Conservation (phyloP, 1,284 basidiomycete species). For the Exobasidium rhododendri region DNA sequence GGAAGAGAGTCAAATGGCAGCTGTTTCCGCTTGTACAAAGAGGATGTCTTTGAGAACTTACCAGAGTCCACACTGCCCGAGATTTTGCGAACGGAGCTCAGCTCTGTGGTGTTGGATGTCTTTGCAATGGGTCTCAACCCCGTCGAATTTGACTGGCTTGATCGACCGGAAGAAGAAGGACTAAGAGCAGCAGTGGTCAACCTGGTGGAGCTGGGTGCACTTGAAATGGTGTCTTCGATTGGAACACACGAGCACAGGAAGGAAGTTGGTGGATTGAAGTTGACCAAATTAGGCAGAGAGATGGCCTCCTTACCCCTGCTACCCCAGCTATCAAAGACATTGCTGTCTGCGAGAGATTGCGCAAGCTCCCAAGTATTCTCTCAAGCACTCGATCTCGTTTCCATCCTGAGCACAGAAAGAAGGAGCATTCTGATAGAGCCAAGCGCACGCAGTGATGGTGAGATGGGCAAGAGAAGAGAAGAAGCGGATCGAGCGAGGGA, state of each 20-base stretch:
- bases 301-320: slow-evolving; percentile 48
- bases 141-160: slow-evolving; percentile 48
- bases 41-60: slow-evolving; percentile 29
- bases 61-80: slow-evolving; percentile 33
- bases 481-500: slow-evolving; percentile 55
- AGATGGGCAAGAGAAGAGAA: slow-evolving; percentile 26
- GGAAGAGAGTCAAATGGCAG: slow-evolving; percentile 45
- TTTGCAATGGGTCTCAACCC: slow-evolving; percentile 49
- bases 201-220: slow-evolving; percentile 46
- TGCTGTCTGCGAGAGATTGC: slow-evolving; percentile 41
- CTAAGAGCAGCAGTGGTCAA: slow-evolving; percentile 41
- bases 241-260: slow-evolving; percentile 3
- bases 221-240: slow-evolving; percentile 18
- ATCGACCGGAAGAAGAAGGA: slow-evolving; percentile 30
- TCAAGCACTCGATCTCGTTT: slow-evolving; percentile 46
- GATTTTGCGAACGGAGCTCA: slow-evolving; percentile 45
- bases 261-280: slow-evolving; percentile 15
- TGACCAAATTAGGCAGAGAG: slow-evolving; percentile 40
- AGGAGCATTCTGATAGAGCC: slow-evolving; percentile 35
- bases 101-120: slow-evolving; percentile 37
- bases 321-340: slow-evolving; percentile 40
- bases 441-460: neutral
- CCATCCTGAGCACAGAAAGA: slow-evolving; percentile 43
- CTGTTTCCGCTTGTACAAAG: slow-evolving; percentile 49
- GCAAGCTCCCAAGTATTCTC: slow-evolving; percentile 26